Evolutionary conservation across 352 stramenopile species (phyloP), one percentile per base, ranked within the genome.

Genomic region (Pythium graminicola): DNA sequence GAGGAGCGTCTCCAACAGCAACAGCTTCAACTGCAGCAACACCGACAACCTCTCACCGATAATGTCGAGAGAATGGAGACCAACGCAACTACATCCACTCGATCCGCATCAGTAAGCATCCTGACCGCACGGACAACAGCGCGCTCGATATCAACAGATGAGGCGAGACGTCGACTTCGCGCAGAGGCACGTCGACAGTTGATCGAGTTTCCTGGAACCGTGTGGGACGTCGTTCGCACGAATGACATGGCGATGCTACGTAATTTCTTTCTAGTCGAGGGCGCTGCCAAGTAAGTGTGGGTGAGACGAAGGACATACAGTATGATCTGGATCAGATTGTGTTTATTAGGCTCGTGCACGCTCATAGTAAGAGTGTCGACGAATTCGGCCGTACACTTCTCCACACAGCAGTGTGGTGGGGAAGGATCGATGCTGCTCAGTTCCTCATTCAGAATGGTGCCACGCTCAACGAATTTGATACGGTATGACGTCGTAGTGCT

Each of bases 241-340:
- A 73, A 78, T 23, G 64, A 85, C 17, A 28, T 87, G 22, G 52
- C 60, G 0, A 76, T 89, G 49, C 48, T 91, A 24, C 57, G 64
- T 33, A 70, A 74, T 38, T 89, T 81, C 24, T 79, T 91, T 35
- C 43, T 81, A 4, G 73, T 87, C 3, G 76, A 91, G 61, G 74
- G 73, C 2, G 57, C 70, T 11, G 35, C 58, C 11, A 75, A 56
- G 40, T 72, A 24, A 50, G 48, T 52, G 2, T 23, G 14, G 16
- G 9, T 11, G 14, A 22, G 16, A 24, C 41, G 14, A 50, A 2
- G 16, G 19, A 46, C 24, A 16, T 4, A 11, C 24, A 10, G 11
- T 51, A 2, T 53, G 28, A 19, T 1, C 10, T 39, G 11, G 9
- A 5, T 6, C 3, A 3, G 17, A 17, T 22, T 40, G 23, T 8